Percentiles rank a stretch among this genome's conserved stretches.
Conservation (phyloP, 306 rosid species). For the Begonia loranthoides region DNA sequence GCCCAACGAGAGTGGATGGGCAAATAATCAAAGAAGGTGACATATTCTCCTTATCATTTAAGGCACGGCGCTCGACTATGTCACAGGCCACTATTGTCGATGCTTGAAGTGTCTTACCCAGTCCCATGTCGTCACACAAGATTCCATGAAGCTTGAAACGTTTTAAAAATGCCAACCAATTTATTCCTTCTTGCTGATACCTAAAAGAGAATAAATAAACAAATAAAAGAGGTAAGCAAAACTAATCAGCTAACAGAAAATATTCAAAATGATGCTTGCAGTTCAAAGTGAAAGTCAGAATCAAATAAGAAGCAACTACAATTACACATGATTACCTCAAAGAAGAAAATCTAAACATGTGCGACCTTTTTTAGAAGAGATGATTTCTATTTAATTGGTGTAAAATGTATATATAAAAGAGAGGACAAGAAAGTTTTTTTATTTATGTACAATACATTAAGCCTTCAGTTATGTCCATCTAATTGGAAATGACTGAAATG, state of each 20-base stretch:
- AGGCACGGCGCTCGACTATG: conserved; percentile 47
- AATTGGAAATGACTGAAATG: too few relatives aligned
- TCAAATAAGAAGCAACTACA: too few relatives aligned
- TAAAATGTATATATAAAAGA: too few relatives aligned
- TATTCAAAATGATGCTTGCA: too few relatives aligned
- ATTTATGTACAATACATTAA: too few relatives aligned
- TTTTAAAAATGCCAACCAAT: conserved; percentile 89
- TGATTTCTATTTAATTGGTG: too few relatives aligned
- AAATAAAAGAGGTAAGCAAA: conserved; percentile 7
- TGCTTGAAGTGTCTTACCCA: conserved; percentile 97
- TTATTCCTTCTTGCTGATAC: conserved; percentile 98
- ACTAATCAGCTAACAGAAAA: conserved; percentile 2
- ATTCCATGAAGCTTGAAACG: conserved; percentile 99
- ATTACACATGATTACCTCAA: too few relatives aligned
- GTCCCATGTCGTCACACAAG: conserved; percentile 99
- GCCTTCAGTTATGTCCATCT: too few relatives aligned
- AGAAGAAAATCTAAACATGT: too few relatives aligned
- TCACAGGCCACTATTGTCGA: conserved; percentile 92
- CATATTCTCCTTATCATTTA: conserved; percentile 26
- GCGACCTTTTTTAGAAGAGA: too few relatives aligned
- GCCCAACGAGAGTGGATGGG: conserved; percentile 97
- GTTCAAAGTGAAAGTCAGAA: too few relatives aligned
- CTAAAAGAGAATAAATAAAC: conserved; percentile 26
- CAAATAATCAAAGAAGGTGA: conserved; percentile 79
- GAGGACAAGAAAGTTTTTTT: too few relatives aligned